Percentiles rank a stretch among this genome's conserved stretches.
These are phyloP conservation scores for Pseudogymnoascus sp. DNA, from an alignment of 2,329 filamentous ascomycete species.

Conservation along the genomic window DNA sequence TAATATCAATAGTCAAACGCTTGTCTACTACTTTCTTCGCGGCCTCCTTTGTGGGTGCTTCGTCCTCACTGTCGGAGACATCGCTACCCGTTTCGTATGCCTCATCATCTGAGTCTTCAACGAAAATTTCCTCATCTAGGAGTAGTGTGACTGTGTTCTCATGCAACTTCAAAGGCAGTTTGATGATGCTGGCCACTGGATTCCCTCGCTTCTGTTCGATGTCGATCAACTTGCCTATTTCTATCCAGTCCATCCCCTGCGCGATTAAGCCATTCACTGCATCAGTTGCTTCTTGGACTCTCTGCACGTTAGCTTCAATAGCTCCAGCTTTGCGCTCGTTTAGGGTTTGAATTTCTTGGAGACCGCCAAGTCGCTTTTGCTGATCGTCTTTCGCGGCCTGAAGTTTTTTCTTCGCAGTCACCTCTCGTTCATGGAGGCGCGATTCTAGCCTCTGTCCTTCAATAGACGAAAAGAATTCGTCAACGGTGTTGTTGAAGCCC, in stretches of 20 bases:
- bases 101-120: conserved; percentile 46
- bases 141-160: conserved; percentile 81
- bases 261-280: conserved; percentile 86
- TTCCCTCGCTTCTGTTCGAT: conserved; percentile 76
- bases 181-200: conserved; percentile 78
- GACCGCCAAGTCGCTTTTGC: conserved; percentile 70
- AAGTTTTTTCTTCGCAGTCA: conserved; percentile 72
- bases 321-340: conserved; percentile 84
- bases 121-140: conserved; percentile 57
- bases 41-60: conserved; percentile 30
- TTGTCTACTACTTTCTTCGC: conserved; percentile 42
- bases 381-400: conserved; percentile 81
- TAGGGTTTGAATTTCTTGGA: conserved; percentile 72
- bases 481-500: conserved; percentile 85
- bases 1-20: conserved; percentile 69
- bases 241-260: conserved; percentile 96
- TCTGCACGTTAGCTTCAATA: conserved; percentile 82
- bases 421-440: conserved; percentile 71
- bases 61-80: conserved; percentile 53
- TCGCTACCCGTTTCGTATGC: conserved; percentile 59
- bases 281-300: conserved; percentile 86
- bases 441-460: conserved; percentile 91
- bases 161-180: conserved; percentile 78
- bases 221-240: conserved; percentile 81
- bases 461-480: conserved; percentile 94